Base-by-base conservation (phyloP, 1,284 basidiomycete genomes). In the Microbotryum lychnidis-dioicae region DNA sequence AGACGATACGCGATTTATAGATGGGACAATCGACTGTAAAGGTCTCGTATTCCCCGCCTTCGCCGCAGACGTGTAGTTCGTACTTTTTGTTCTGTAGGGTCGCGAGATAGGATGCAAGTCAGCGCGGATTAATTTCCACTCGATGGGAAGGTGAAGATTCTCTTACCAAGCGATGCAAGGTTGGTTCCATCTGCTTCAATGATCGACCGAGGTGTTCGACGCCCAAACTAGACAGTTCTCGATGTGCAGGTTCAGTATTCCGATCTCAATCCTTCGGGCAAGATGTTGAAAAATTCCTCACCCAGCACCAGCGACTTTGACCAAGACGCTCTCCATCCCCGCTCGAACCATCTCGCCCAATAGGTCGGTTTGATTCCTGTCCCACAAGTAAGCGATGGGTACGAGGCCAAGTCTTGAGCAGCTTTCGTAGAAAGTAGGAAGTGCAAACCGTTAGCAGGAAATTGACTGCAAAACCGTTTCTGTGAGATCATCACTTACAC, bases 41-140 rank as follows among this genome's bases (percentile, higher is more conserved):
- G 0, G 89, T 91, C 75, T 99, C 96, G 74, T 97, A 99, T 78
- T 99, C 96, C 2, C 96, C 96, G 3, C 96, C 96, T 77, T 99
- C 96, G 5, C 96, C 96, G 66, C 93, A 97, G 1, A 96, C 83
- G 75, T 99, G 96, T 0, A 89, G 86, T 0, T 92, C 92, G 72
- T 94, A 99, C 50, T 84, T 76, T 5, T 77, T 72, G 74, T 93
- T 87, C 88, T 92, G 67, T 4, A 12, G 21, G 9, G 9, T 16
- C 29, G 23, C n/a, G 2, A 25, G n/a, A n/a, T n/a, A 21, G 0
- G 4, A 25, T 25, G 31, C 4, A 12, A 42, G 20, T 12, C 6
- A 33, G 3, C 10, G 16, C 6, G 6, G 0, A 27, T 6, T 6
- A 27, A 3, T 27, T 27, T 6, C 4, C 27, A 27, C 27, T 4